Evolutionary conservation across 202 grass and related monocot species (phyloP), one percentile per base, ranked within the genome.

Genomic region (Elaeis oleifera): DNA sequence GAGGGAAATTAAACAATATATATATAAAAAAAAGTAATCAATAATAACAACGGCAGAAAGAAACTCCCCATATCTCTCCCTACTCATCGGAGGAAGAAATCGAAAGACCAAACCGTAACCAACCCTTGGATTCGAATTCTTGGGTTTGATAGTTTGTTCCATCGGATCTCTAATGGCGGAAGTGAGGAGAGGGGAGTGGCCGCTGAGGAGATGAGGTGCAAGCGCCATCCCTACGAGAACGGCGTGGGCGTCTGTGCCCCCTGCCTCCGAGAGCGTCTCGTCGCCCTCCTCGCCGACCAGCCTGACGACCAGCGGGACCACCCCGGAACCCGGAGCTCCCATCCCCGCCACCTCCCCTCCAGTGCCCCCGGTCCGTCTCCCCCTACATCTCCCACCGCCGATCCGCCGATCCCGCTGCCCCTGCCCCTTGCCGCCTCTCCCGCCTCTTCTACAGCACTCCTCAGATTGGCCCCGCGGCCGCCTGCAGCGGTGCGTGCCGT

Each of bases 201-300:
- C n/a, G 9, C 18, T 49, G 9, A 6, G 50, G 64, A 68, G 65
- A 68, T 68, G 65, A 68, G 55, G 65, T 68, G 65, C 49, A 6
- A 9, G 51, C 15, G 24, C n/a, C 65, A 68, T 29, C 65, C 65
- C 2, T 39, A 20, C 52, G 65, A 68, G 65, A 1, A 15, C 26
- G 52, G 65, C 53, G 65, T 55, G 14, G 65, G 65, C 51, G 65
- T 68, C 65, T 68, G 65, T 29, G 65, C 65, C 18, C 55, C 65
- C 27, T 68, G 65, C 65, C 65, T 68, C 52, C 52, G 52, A 18
- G 17, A 68, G 51, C 65, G 52, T 18, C 65, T 68, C 65, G 27
- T 55, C 52, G 52, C 65, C 65, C n/a, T 68, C 51, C 32, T 26
- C 52, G 19, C 51, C 26, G 17, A 9, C 20, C 4, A 22, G 16